Evolutionary conservation across 169 alveolate genomes (phyloP).

Genomic region (Cryptosporidium ryanae): DNA sequence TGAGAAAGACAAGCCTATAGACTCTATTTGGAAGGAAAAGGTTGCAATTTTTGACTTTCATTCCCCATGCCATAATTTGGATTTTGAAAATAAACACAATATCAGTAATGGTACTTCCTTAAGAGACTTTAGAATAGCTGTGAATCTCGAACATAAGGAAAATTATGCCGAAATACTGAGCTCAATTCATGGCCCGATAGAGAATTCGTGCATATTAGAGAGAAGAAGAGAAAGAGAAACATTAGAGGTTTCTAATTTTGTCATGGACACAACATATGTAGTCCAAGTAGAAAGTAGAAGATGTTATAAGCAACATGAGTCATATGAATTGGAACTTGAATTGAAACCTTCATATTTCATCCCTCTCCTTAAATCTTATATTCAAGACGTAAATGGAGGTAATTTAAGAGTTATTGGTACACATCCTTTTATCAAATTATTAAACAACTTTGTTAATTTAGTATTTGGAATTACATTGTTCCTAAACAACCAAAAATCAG

Average conservation of each 20-base stretch:
- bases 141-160: slow-evolving; percentile 59
- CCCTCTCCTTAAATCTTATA: slow-evolving; percentile 60
- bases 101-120: slow-evolving; percentile 21
- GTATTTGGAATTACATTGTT: slow-evolving; percentile 66
- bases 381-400: slow-evolving; percentile 44
- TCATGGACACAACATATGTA: slow-evolving; percentile 58
- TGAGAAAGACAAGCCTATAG: slow-evolving; percentile 55
- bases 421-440: slow-evolving; percentile 44
- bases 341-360: slow-evolving; percentile 48
- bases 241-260: slow-evolving; percentile 53
- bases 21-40: slow-evolving; percentile 68
- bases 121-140: slow-evolving; percentile 62
- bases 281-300: slow-evolving; percentile 60
- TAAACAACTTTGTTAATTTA: slow-evolving; percentile 43
- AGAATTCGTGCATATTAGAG: slow-evolving; percentile 39
- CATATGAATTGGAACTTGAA: slow-evolving; percentile 68
- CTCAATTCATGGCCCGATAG: slow-evolving; percentile 39
- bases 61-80: slow-evolving; percentile 39
- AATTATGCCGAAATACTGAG: slow-evolving; percentile 11
- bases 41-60: slow-evolving; percentile 68
- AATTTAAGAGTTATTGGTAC: slow-evolving; percentile 50
- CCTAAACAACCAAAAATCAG: slow-evolving; percentile 38
- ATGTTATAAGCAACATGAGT: slow-evolving; percentile 52
- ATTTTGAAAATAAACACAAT: slow-evolving; percentile 22
- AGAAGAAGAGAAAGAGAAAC: slow-evolving; percentile 71